phyloP scores from a whole-genome alignment of 345 rosid genomes.

The Eucalyptus pauciflora region DNA sequence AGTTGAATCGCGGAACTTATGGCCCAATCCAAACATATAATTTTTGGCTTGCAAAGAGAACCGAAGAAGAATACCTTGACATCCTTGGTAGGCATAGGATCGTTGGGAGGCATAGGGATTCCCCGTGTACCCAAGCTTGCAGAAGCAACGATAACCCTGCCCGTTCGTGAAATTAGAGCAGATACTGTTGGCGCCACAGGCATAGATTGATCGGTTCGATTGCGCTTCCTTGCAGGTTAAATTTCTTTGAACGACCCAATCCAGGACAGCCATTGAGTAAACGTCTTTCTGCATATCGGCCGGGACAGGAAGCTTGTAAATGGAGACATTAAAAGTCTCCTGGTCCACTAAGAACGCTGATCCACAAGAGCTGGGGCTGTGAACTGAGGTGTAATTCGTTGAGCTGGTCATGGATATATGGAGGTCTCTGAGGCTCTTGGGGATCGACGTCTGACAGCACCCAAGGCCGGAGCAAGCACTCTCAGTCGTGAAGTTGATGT shows the following conservation, averaged over 20 bases:
- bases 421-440: no score
- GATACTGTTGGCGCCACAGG: background rate
- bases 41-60: no score
- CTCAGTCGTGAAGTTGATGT: fast-evolving
- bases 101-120: no score
- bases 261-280: background rate
- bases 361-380: background rate
- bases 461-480: no score
- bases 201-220: background rate
- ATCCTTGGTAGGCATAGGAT: no score
- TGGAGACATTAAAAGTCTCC: background rate
- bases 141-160: no score
- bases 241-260: background rate
- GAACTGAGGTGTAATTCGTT: background rate
- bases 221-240: background rate
- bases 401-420: background rate
- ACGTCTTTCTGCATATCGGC: fast-evolving
- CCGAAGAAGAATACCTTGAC: no score
- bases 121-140: fast-evolving
- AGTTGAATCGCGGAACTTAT: no score
- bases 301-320: background rate
- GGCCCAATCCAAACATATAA: no score
- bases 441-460: no score
- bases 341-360: background rate
- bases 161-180: background rate